These are phyloP conservation scores for Ilyonectria sp. DNA, from an alignment of 2,329 filamentous ascomycete genomes.

Conservation along the genomic window DNA sequence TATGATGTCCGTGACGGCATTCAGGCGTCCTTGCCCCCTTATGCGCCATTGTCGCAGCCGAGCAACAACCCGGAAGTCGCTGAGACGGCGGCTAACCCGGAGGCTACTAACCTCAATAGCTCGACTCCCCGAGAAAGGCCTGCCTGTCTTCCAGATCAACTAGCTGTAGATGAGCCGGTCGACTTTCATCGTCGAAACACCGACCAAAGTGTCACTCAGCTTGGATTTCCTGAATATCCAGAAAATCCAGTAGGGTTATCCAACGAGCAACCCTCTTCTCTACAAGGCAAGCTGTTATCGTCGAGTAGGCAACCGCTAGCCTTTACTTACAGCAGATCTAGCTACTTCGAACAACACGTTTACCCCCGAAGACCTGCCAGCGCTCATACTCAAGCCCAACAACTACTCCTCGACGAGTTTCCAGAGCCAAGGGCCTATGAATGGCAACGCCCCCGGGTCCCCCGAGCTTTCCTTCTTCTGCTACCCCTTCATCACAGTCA, in stretches of 20 bases:
- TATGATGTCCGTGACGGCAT: slow-evolving; percentile 7
- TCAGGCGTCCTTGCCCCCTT: slow-evolving; percentile 3
- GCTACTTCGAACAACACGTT: not conserved
- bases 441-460: not conserved
- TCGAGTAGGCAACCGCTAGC: not conserved
- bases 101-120: not conserved
- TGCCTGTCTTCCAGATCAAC: too few species aligned
- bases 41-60: not conserved
- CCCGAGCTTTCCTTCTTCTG: slow-evolving; percentile 58
- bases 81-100: not conserved
- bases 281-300: not conserved
- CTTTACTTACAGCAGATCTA: not conserved
- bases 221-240: too few species aligned
- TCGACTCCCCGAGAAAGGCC: too few species aligned
- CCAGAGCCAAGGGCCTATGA: not conserved
- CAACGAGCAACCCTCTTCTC: too few species aligned
- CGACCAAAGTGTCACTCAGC: too few species aligned
- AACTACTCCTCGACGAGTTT: not conserved
- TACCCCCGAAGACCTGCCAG: not conserved
- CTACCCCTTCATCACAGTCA: slow-evolving; percentile 59
- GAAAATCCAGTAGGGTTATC: too few species aligned
- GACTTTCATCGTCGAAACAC: too few species aligned
- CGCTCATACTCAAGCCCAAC: not conserved
- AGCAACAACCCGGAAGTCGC: not conserved
- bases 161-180: too few species aligned